Percentiles rank a stretch among this genome's conserved stretches.
These are phyloP conservation scores for Saccharomyces hybrid DNA, from an alignment of 1,139 yeast species.

Conservation along the genomic window DNA sequence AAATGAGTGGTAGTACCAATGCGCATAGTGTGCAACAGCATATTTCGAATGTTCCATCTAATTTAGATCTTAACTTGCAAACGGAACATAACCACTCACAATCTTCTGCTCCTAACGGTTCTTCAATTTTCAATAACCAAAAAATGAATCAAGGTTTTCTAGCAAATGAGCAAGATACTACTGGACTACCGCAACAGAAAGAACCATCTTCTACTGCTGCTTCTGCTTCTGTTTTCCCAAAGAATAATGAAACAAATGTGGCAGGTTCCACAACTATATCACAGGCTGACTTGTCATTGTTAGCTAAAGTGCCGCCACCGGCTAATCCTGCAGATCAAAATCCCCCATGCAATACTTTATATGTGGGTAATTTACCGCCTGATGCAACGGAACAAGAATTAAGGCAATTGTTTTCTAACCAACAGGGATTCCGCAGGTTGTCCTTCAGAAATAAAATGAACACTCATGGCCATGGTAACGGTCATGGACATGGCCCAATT, in stretches of 20 bases:
- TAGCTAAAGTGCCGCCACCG: constrained; percentile 85
- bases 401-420: constrained; percentile 80
- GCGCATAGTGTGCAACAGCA: neutral
- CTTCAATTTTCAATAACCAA: constrained; percentile 10
- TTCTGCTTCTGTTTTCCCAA: neutral
- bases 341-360: constrained; percentile 94
- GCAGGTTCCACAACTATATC: constrained; percentile 30
- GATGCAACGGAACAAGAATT: constrained; percentile 94
- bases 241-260: constrained; percentile 6
- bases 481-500: constrained; percentile 80
- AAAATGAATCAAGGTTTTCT: constrained; percentile 8
- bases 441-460: constrained; percentile 72
- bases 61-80: neutral
- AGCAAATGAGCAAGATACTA: neutral
- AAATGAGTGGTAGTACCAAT: neutral
- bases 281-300: constrained; percentile 58
- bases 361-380: constrained; percentile 94
- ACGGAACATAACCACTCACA: neutral
- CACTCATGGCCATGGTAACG: constrained; percentile 28
- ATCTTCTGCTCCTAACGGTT: constrained; percentile 9
- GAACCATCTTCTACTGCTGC: constrained; percentile 14
- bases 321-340: constrained; percentile 98
- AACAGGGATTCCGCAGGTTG: constrained; percentile 84
- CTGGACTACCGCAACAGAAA: constrained; percentile 15
- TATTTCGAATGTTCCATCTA: neutral